Base-by-base conservation (phyloP, 2,329 filamentous ascomycete species). In the Thielaviopsis musarum region DNA sequence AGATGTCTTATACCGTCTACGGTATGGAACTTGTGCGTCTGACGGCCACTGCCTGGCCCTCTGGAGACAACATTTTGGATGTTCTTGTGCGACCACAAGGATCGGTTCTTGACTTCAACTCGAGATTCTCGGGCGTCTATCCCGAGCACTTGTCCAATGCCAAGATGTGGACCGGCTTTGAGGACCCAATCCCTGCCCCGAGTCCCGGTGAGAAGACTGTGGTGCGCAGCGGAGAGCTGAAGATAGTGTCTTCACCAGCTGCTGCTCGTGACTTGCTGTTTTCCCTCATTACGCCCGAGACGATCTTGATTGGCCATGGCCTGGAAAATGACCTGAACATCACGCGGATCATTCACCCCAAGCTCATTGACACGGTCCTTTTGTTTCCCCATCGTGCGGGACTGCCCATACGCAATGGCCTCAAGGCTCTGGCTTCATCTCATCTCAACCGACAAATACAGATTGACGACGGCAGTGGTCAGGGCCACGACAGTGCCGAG, bases 271-370 rank as follows among this genome's bases (percentile, higher is more conserved):
- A 82, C 1, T 76, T 96, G 0, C 78, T 98, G 9, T 88, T 95
- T 70, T 77, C 79, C 0, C 77, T 87, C 58, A 77, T 98, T 56
- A 79, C 83, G 1, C 87, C 89, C 0, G 73, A 78, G 0, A 98
- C 91, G 0, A 87, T 91, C 0, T 72, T 98, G 0, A 87, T 98
- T 54, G 93, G 93, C 0, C 93, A 98, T 69, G 91, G 89, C 0
- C 81, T 97, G 9, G 93, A 98, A 67, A 98, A 98, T 68, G 93
- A 98, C 66, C 79, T 98, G 59, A 96, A 95, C 68, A 81, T 85
- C 2, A 77, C 85, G 49, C 85, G 91, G 41, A 79, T 97, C 56
- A 83, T 95, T 52, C 93, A 97, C 66, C 87, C 87, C 0, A 86
- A 80, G 0, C 77, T 96, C 58, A 80, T 96, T 66, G 91, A 97